Evolutionary conservation across 495 filamentous ascomycete species (phyloP), one percentile per base, ranked within the genome.

Genomic region (Penicillium antarcticum): DNA sequence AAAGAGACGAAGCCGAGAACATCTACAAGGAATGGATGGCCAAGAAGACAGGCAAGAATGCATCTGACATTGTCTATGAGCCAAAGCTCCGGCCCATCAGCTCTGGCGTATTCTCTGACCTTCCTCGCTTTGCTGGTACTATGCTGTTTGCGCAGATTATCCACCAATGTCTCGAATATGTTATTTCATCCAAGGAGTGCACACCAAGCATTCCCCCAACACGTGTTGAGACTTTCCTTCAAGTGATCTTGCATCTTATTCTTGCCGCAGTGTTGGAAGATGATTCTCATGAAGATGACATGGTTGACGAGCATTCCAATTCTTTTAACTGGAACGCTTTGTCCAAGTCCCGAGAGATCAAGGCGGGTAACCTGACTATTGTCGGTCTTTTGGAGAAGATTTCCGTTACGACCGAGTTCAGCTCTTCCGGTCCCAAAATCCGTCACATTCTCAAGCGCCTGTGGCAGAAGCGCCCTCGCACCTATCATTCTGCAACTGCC

Each of bases 1-100:
- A 97, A 67, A 87, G 94, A 21, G 94, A 99, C 59, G 94, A 99
- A 63, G 88, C 92, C 0, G 94, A 99, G 71, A 86, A 77, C 47
- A 87, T 88, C 14, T 96, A 91, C 68, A 87, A 83, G 48, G 86
- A 85, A 44, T 87, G 89, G 79, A 82, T 92, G 72, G 87, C 90
- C 8, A 92, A 95, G 71, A 88, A 87, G 72, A 91, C 87, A 0
- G 92, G 94, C 2, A 88, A 89, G 60, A 76, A 85, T 36, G 72
- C 79, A 7, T 80, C 86, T 12, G 92, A 99, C 36, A 84, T 97
- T 55, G 92, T 97, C n/a, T 95, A 87, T 63, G 92, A 97, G 67
- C 91, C 94, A 2, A 91, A 83, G 52, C 75, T 96, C 19, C 84
- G 83, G n/a, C 80, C 82, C 36, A 91, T 97, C 42, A 69, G 77